Percentiles rank a stretch among this genome's conserved stretches.
phyloP scores from a whole-genome alignment of 352 stramenopile species.

The Blastocystis sp. region DNA sequence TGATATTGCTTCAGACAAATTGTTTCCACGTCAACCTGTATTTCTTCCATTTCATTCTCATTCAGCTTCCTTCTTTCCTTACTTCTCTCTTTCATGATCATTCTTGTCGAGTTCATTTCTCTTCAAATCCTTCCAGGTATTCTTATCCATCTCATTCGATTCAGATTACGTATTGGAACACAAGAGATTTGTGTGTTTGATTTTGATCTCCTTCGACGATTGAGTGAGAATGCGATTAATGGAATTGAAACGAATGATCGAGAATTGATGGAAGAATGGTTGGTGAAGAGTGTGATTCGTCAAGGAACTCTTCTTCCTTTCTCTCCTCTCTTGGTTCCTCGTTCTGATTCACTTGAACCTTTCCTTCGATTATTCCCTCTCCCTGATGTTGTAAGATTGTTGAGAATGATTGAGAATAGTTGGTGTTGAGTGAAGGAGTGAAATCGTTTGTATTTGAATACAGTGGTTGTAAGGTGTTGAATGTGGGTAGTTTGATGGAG shows the following conservation, averaged over 20 bases:
- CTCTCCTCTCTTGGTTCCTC: neutral
- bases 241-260: neutral
- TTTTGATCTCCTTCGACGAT: neutral
- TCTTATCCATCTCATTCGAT: neutral
- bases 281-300: neutral
- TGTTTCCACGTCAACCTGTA: neutral
- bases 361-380: slow-evolving; percentile 2
- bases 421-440: neutral
- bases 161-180: neutral
- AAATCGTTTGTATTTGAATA: neutral
- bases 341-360: neutral
- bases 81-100: neutral
- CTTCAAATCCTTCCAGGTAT: neutral
- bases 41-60: neutral
- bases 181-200: slow-evolving; percentile 8
- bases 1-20: neutral
- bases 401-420: neutral
- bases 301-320: neutral
- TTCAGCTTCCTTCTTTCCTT: too few species aligned
- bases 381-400: neutral
- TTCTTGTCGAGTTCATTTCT: neutral
- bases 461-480: neutral
- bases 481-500: neutral
- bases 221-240: neutral
- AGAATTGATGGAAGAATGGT: neutral